phyloP scores from a whole-genome alignment of 164 flowering plant species.

The Tetrastigma voinierianum region DNA sequence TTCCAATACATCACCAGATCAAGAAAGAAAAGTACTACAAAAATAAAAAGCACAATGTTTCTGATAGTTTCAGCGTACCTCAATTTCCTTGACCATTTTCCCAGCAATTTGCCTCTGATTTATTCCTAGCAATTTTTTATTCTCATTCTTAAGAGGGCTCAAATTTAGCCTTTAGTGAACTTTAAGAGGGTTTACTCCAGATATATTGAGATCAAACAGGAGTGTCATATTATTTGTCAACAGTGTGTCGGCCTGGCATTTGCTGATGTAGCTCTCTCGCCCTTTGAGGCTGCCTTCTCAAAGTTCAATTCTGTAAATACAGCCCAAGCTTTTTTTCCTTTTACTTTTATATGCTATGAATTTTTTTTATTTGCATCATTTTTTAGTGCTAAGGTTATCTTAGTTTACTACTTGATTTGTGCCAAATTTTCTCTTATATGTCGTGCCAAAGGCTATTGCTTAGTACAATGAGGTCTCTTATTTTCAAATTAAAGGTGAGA shows the following conservation, averaged over 20 bases:
- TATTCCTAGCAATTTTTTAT: too few species aligned
- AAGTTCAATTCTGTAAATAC: slow-evolving; percentile 82
- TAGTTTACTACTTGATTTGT: neutral
- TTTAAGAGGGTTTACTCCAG: slow-evolving; percentile 75
- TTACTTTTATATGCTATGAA: neutral
- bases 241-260: slow-evolving; percentile 89
- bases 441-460: slow-evolving; percentile 58
- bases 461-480: slow-evolving; percentile 92
- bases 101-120: slow-evolving; percentile 64
- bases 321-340: slow-evolving; percentile 35
- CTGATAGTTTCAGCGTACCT: slow-evolving; percentile 33
- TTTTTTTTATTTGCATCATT: neutral
- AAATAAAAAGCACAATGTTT: neutral
- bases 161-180: slow-evolving; percentile 91
- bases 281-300: slow-evolving; percentile 91
- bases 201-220: slow-evolving; percentile 44
- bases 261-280: slow-evolving; percentile 86
- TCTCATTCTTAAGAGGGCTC: too few species aligned
- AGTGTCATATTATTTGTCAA: slow-evolving; percentile 70
- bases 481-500: slow-evolving; percentile 73
- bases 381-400: neutral
- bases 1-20: slow-evolving; percentile 52
- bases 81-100: slow-evolving; percentile 78
- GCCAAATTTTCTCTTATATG: neutral
- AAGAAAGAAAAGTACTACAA: slow-evolving; percentile 24